phyloP scores from a whole-genome alignment of 495 filamentous ascomycete species.

The Neurospora sp. region DNA sequence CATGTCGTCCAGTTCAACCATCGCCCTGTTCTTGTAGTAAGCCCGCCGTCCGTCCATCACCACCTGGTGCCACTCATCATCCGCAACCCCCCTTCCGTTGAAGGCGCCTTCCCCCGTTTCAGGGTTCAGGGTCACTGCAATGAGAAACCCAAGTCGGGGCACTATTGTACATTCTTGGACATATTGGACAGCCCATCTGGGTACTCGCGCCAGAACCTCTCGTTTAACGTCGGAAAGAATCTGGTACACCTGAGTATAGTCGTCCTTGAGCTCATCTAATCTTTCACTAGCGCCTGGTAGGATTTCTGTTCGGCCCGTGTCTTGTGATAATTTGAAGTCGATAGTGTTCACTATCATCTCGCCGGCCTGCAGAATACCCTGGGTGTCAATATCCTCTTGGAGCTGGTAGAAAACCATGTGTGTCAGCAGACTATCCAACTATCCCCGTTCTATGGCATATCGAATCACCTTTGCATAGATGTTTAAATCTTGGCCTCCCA shows the following conservation, averaged over 20 bases:
- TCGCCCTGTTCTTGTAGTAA: conserved; percentile 82
- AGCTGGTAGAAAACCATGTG: conserved; percentile 13
- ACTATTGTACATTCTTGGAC: conserved; percentile 68
- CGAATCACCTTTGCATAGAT: conserved; percentile 49
- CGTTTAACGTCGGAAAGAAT: conserved; percentile 59
- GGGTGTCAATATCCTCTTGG: conserved; percentile 35
- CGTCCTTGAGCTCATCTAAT: conserved; percentile 67
- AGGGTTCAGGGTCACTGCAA: conserved; percentile 57
- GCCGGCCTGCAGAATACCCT: conserved; percentile 52
- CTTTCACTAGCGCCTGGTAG: conserved; percentile 60
- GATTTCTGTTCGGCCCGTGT: conserved; percentile 65
- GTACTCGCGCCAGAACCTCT: conserved; percentile 51
- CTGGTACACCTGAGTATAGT: conserved; percentile 65
- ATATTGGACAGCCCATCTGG: conserved; percentile 43
- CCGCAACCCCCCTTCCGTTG: conserved; percentile 45
- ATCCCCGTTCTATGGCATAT: neutral
- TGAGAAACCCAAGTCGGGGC: conserved; percentile 84
- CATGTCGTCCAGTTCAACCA: conserved; percentile 72
- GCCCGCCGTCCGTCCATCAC: conserved; percentile 62
- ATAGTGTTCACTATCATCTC: conserved; percentile 64
- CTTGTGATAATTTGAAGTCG: conserved; percentile 70
- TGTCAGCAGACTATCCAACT: neutral
- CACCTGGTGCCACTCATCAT: conserved; percentile 62
- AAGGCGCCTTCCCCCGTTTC: conserved; percentile 54
- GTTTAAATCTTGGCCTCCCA: conserved; percentile 40